Evolutionary conservation across 2,329 filamentous ascomycete species (phyloP).

Genomic region (Ophiocordyceps robertsii): DNA sequence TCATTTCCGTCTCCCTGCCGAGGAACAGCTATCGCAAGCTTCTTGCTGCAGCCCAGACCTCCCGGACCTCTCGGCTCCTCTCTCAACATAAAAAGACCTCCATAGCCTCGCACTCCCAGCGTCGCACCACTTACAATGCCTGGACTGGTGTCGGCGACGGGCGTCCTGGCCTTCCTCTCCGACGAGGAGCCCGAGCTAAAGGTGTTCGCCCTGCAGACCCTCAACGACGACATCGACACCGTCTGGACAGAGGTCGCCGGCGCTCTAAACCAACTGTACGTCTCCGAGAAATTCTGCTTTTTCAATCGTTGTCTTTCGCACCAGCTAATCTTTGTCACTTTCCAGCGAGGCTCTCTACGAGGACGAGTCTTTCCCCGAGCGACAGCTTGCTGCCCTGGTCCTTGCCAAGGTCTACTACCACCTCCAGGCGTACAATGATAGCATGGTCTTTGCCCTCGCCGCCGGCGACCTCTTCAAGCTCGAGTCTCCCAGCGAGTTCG

Average conservation of each 20-base stretch:
- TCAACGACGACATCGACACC: constrained; percentile 93
- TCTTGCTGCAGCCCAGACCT: not conserved
- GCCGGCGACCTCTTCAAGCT: constrained; percentile 93
- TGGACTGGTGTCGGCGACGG: constrained; percentile 84
- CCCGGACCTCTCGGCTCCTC: not conserved
- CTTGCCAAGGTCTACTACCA: constrained; percentile 98
- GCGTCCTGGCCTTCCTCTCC: constrained; percentile 86
- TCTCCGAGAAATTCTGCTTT: constrained; percentile 3
- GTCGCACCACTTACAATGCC: constrained; percentile 48
- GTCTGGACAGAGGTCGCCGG: constrained; percentile 96
- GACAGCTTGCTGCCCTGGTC: constrained; percentile 85
- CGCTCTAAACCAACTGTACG: constrained; percentile 82
- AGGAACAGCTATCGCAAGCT: too few species aligned
- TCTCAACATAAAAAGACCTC: not conserved
- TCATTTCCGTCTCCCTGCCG: too few species aligned
- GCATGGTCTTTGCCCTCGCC: constrained; percentile 93
- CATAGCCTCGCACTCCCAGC: not conserved
- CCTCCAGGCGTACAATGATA: constrained; percentile 96
- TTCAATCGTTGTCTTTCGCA: not conserved
- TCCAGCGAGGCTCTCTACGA: constrained; percentile 89
- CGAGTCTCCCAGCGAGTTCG: constrained; percentile 83
- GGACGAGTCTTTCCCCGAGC: constrained; percentile 87
- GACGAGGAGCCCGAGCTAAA: constrained; percentile 91
- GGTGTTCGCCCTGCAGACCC: constrained; percentile 84
- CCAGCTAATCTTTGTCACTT: constrained; percentile 3